A percentile compares a stretch with the other conserved stretches of the same genome.
Conservation (phyloP, 768 basidiomycete species). For the Hemileccinum impolitum region DNA sequence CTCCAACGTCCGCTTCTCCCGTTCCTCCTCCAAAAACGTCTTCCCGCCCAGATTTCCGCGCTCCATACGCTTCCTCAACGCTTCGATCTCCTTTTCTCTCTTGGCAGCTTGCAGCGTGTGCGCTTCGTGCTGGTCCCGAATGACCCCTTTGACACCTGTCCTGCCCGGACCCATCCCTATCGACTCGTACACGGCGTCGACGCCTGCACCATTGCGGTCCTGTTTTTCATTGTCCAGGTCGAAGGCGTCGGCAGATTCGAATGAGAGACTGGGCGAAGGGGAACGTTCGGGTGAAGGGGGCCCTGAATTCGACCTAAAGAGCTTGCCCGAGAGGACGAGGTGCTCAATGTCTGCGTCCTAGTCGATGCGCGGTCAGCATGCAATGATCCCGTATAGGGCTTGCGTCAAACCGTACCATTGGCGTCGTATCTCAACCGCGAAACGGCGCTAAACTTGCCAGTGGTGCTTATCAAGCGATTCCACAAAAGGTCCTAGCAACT, state of each 20-base stretch:
- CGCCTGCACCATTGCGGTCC: slow-evolving; percentile 41
- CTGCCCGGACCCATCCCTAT: slow-evolving; percentile 86
- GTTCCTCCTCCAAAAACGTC: slow-evolving; percentile 76
- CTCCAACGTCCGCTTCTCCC: slow-evolving; percentile 48
- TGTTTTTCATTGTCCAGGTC: slow-evolving; percentile 50
- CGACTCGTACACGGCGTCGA: slow-evolving; percentile 40
- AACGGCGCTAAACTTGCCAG: not conserved
- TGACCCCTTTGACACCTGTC: slow-evolving; percentile 87
- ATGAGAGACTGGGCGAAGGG: slow-evolving; percentile 45
- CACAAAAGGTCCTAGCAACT: not conserved
- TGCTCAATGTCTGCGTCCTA: slow-evolving; percentile 58
- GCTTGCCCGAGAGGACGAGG: slow-evolving; percentile 71
- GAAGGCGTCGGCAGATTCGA: slow-evolving; percentile 21
- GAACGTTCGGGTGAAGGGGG: slow-evolving; percentile 64
- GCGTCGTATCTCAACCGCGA: not conserved
- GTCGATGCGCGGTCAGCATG: slow-evolving; percentile 2
- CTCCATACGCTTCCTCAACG: slow-evolving; percentile 57
- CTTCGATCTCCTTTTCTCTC: slow-evolving; percentile 49
- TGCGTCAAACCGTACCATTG: slow-evolving; percentile 16
- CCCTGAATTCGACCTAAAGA: slow-evolving; percentile 55
- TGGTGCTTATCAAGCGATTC: slow-evolving; percentile 18
- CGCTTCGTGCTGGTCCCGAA: slow-evolving; percentile 77
- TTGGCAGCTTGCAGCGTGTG: slow-evolving; percentile 50
- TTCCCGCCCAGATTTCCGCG: slow-evolving; percentile 61
- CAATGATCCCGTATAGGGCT: not conserved